Base-by-base conservation (phyloP, 2,329 filamentous ascomycete genomes). In the Juglanconis oblonga region DNA sequence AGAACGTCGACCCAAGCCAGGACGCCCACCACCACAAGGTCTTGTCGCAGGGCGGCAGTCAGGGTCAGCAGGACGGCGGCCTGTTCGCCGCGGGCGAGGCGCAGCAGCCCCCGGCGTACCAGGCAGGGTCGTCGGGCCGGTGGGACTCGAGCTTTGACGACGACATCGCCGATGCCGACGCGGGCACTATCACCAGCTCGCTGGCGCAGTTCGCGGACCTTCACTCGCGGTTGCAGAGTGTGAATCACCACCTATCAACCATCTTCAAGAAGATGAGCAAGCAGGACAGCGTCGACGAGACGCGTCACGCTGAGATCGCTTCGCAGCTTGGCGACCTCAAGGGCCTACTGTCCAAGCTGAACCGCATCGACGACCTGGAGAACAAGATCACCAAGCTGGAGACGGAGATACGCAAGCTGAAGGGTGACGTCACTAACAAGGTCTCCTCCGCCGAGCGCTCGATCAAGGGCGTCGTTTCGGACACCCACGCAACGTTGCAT, bases 201-300 rank as follows among this genome's bases (percentile, higher is more conserved):
- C 76, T 76, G 66, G 76, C 77, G 11, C 92, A 97, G 73, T 94
- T 97, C 71, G 81, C 83, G 38, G 93, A 97, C 71, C 81, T 98
- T 13, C 89, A 96, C 78, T 89, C 89, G 77, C 89, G 92, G 36
- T 78, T 98, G 17, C 91, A 93, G 73, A 81, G 79, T 66, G 79
- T 91, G 61, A 86, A 86, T 72, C 87, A 91, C 74, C 87, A 89
- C 68, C 76, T 92, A 47, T 80, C 81, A 24, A 82, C 81, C 66
- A 78, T 91, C 59, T 86, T 85, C 73, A 81, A 80, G 47, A 76
- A 85, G 58, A 73, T 88, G 45, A 77, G 81, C 10, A 72, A 78
- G 44, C 74, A 84, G 58, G 75, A 80, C 53, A 76, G 77, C 59
- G 72, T 81, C 42, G 76, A 79, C 65, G 83, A 88, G 69, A 74